Conservation (phyloP, 257 asterid genomes). For the Solanum chmielewskii region DNA sequence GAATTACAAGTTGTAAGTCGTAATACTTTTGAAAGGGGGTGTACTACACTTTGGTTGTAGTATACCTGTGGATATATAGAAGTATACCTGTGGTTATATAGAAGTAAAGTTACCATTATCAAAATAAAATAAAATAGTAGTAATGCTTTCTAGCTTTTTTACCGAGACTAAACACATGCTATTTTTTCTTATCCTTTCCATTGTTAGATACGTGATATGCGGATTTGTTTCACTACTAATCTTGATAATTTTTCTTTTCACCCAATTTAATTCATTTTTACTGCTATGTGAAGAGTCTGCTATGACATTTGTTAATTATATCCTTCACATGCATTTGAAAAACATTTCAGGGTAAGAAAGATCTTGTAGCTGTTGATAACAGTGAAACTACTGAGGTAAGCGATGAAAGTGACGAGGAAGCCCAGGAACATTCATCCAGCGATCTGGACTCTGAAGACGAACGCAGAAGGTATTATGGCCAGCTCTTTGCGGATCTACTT, state of each 20-base stretch:
- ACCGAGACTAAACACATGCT: neutral
- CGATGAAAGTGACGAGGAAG: conserved; percentile 43
- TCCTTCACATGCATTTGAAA: neutral
- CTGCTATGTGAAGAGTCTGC: neutral
- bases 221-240: neutral
- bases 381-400: conserved; percentile 45
- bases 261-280: neutral
- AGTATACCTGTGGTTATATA: too few species aligned
- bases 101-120: too few species aligned
- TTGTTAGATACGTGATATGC: neutral
- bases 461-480: conserved; percentile 39
- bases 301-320: neutral
- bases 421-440: conserved; percentile 34
- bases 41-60: too few species aligned
- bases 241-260: neutral
- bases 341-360: conserved; percentile 56
- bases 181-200: neutral
- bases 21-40: too few species aligned
- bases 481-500: neutral
- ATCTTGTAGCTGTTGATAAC: conserved; percentile 70
- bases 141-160: neutral
- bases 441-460: conserved; percentile 92
- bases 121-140: neutral
- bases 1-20: too few species aligned
- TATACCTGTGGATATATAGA: too few species aligned